Evolutionary conservation across 768 basidiomycete species (phyloP).

Genomic region (Pleurotus pulmonarius): DNA sequence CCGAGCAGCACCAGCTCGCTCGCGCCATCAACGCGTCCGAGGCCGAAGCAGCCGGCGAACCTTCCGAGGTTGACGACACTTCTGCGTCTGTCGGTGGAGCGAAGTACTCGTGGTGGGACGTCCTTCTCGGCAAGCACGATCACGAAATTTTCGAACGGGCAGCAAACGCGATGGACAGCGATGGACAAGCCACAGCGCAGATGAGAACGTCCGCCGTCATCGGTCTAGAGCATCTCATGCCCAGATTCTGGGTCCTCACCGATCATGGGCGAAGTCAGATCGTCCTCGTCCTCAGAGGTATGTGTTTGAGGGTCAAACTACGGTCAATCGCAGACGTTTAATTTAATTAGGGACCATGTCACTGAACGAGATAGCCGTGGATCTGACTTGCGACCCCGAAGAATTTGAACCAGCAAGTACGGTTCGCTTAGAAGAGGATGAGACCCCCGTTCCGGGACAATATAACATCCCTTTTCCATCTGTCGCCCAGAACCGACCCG

Average conservation of each 20-base stretch:
- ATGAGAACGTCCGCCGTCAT: conserved; percentile 59
- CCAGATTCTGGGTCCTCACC: conserved; percentile 82
- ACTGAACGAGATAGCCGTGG: conserved; percentile 82
- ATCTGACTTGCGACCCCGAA: conserved; percentile 77
- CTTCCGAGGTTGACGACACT: conserved; percentile 15
- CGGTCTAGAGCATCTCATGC: conserved; percentile 69
- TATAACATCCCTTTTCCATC: conserved; percentile 20
- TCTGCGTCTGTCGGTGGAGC: conserved; percentile 13
- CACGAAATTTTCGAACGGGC: conserved; percentile 78
- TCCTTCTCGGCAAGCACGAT: conserved; percentile 76
- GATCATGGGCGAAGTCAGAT: conserved; percentile 74
- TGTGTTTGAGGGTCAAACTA: conserved; percentile 9
- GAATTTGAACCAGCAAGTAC: conserved; percentile 56
- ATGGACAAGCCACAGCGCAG: conserved; percentile 30
- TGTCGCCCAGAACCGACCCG: conserved; percentile 20
- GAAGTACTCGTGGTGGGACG: conserved; percentile 82
- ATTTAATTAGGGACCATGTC: conserved; percentile 67
- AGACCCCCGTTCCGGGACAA: conserved; percentile 28
- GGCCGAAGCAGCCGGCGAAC: conserved; percentile 53
- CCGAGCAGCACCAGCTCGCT: conserved; percentile 61
- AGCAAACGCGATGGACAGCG: conserved; percentile 27
- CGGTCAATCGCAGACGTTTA: not conserved
- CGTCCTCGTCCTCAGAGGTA: conserved; percentile 71
- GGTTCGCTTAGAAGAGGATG: conserved; percentile 23
- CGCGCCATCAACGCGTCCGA: conserved; percentile 70